Base-by-base conservation (phyloP, 441 rosid species). In the Mallotus japonicus region DNA sequence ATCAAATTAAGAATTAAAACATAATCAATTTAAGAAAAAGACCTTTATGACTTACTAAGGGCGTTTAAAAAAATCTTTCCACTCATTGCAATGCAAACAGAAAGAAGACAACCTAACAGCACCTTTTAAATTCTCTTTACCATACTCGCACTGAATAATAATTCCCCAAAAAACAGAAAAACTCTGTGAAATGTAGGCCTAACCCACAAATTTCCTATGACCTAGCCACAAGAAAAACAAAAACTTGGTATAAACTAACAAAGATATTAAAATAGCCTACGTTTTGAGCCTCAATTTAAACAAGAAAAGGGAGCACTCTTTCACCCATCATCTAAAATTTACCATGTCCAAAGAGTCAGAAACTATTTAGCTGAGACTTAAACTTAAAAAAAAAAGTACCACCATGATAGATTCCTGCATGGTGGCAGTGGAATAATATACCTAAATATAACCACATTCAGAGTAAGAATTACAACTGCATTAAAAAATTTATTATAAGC, bases 151-250 rank as follows among this genome's bases (percentile, higher is more conserved):
- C 46, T 42, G 46, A 42, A 5, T 8, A 5, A 8, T 42, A 42
- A 42, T 42, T 42, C 46, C 9, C 9, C 46, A 6, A 42, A 42
- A 42, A 42, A 42, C 28, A 6, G 3, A 6, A 42, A 42, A 42
- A 8, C 6, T 5, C 7, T 42, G 46, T 42, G 1, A 42, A 42
- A 42, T 42, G 46, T 42, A 5, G 46, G 46, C 9, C 46, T 6
- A 42, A 42, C 46, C 46, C 46, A 42, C 32, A 28, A 42, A 42
- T 42, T 62, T 37, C 65, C 11, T 13, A 28, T 28, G 65, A 9
- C 49, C 37, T 32, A 13, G 24, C 59, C 28, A 34, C 44, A 58
- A 70, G 24, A 42, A 70, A 34, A 32, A 55, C 73, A 70, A 6
- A 44, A 20, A 10, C 32, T 58, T 57, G 44, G 42, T 19, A 28